A percentile compares a stretch with the other conserved stretches of the same genome.
These are phyloP conservation scores for Epithemia pelagica DNA, from an alignment of 108 stramenopile species.

Conservation along the genomic window DNA sequence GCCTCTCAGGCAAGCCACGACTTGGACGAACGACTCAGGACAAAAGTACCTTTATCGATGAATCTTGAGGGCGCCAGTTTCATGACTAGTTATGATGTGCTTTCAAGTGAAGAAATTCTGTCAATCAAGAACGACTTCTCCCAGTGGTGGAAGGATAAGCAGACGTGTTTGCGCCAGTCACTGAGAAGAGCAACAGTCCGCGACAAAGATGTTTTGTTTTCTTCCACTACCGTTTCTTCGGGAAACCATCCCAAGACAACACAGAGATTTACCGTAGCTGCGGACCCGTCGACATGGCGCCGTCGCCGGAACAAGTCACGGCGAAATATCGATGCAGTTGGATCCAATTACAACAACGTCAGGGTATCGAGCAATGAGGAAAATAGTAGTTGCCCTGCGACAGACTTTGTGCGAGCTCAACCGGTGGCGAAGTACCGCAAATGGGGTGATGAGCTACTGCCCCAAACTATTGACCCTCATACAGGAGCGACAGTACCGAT, in stretches of 20 bases:
- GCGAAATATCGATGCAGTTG: neutral
- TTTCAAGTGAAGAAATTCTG: neutral
- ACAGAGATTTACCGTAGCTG: neutral
- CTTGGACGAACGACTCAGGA: neutral
- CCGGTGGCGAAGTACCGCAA: slow-evolving; percentile 3
- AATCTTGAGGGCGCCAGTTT: neutral
- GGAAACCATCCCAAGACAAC: neutral
- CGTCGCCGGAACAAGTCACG: neutral
- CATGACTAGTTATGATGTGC: neutral
- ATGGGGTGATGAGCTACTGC: slow-evolving; percentile 26
- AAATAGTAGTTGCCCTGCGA: neutral
- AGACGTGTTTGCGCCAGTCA: neutral
- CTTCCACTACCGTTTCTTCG: too few species aligned
- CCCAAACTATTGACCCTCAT: slow-evolving; percentile 7
- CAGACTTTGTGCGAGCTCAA: neutral
- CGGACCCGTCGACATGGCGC: neutral
- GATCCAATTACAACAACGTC: neutral
- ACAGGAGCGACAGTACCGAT: slow-evolving; percentile 1
- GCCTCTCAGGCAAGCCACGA: neutral
- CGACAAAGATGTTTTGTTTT: neutral
- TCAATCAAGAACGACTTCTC: neutral
- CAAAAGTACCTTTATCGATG: too few species aligned
- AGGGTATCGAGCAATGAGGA: neutral
- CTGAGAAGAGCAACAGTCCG: neutral
- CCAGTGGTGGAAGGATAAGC: neutral